Percentiles rank a stretch among this genome's conserved stretches.
phyloP scores from a whole-genome alignment of 225 moss, liverwort and hornwort species.

The Neckera pumila region DNA sequence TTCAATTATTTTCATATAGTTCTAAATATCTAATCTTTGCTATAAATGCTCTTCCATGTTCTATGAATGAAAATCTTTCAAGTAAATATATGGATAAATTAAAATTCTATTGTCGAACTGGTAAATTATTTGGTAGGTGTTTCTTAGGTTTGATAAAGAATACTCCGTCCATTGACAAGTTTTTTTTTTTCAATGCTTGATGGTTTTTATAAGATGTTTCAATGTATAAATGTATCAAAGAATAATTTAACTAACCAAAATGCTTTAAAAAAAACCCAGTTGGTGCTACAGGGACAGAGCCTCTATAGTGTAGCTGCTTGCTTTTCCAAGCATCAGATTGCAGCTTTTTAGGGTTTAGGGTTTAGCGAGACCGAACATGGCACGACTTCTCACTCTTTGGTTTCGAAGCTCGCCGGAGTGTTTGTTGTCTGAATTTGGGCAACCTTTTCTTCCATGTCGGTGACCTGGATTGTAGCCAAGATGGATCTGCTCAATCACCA shows the following conservation, averaged over 20 bases:
- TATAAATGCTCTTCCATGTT: not conserved
- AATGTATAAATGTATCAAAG: not conserved
- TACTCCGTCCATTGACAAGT: accelerated
- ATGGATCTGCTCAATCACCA: not conserved
- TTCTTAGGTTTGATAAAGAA: not conserved
- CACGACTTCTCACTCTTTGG: not conserved
- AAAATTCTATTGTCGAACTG: not conserved
- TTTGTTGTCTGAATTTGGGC: too few relatives aligned
- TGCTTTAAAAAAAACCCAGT: not conserved
- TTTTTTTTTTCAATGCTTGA: not conserved
- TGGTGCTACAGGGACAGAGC: not conserved
- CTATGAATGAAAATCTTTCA: not conserved
- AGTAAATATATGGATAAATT: not conserved
- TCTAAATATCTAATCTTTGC: not conserved
- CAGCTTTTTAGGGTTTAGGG: not conserved
- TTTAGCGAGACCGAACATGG: not conserved
- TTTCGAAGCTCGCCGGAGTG: not conserved
- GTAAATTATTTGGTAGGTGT: accelerated
- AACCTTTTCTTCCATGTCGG: not conserved
- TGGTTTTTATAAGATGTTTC: not conserved
- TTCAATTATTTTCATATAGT: not conserved
- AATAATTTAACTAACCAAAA: too few relatives aligned
- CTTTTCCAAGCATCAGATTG: not conserved
- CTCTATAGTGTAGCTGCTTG: not conserved
- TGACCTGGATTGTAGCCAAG: not conserved